phyloP scores from a whole-genome alignment of 2,329 filamentous ascomycete genomes.

The Pestalotiopsis sp. region DNA sequence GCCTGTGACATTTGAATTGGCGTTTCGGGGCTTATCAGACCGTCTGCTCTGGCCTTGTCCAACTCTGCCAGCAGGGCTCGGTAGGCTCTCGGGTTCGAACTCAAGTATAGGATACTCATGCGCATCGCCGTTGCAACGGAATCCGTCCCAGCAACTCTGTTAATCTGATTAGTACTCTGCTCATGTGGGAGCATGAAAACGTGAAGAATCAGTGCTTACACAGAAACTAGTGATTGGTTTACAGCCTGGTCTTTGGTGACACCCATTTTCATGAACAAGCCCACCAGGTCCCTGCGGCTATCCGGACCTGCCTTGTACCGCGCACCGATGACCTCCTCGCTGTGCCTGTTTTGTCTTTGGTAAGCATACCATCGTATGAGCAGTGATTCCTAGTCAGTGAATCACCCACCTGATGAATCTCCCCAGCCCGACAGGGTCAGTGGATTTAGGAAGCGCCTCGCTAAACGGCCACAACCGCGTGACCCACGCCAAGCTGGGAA shows the following conservation, averaged over 20 bases:
- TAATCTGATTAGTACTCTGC: neutral
- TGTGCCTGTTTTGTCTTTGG: neutral
- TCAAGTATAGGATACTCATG: neutral
- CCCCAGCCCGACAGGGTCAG: neutral
- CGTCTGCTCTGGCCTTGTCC: neutral
- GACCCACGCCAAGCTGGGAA: neutral
- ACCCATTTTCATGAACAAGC: constrained; percentile 4
- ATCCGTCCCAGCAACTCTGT: neutral
- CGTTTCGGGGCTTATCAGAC: neutral
- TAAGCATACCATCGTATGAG: neutral
- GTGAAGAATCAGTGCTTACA: neutral
- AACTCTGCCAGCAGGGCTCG: neutral
- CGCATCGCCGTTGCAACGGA: neutral
- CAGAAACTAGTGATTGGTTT: neutral
- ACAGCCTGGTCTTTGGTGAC: neutral
- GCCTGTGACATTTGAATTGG: neutral
- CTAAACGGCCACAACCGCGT: neutral
- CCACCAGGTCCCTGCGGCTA: neutral
- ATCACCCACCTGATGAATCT: neutral
- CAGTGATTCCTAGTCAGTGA: neutral
- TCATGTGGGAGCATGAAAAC: neutral
- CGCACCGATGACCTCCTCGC: neutral
- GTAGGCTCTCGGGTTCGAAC: neutral
- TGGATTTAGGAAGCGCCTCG: neutral
- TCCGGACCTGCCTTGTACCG: neutral